Percentiles rank a stretch among this genome's conserved stretches.
phyloP scores from a whole-genome alignment of 352 stramenopile species.

The Globisporangium megalacanthum region DNA sequence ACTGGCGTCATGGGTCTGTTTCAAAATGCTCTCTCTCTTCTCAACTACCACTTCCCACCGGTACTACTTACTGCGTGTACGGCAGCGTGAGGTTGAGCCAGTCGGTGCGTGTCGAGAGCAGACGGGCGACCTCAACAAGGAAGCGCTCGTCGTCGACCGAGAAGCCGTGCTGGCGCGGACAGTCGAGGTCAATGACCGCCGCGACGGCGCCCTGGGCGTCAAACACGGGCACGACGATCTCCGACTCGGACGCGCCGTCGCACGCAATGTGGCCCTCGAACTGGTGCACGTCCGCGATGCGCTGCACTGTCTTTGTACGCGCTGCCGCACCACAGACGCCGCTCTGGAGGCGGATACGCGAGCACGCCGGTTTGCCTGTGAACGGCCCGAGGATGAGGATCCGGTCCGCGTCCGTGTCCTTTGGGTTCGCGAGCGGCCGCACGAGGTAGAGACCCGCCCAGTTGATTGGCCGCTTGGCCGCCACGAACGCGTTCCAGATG shows the following conservation, averaged over 20 bases:
- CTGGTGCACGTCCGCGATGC: slow-evolving; percentile 64
- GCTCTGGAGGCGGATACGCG: slow-evolving; percentile 68
- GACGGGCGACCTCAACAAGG: slow-evolving; percentile 48
- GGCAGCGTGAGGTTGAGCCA: slow-evolving; percentile 59
- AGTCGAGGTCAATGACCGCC: slow-evolving; percentile 78
- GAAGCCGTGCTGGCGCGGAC: slow-evolving; percentile 63
- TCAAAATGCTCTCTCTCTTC: no score
- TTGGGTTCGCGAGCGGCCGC: slow-evolving; percentile 52
- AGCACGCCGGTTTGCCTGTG: slow-evolving; percentile 78
- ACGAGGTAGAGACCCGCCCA: slow-evolving; percentile 83
- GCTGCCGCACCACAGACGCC: slow-evolving; percentile 68
- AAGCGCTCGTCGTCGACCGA: slow-evolving; percentile 62
- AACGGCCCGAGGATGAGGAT: slow-evolving; percentile 78
- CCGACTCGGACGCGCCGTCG: slow-evolving; percentile 70
- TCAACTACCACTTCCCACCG: no score
- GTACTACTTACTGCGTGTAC: slow-evolving; percentile 32
- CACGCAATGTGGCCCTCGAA: slow-evolving; percentile 83
- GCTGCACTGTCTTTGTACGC: slow-evolving; percentile 62
- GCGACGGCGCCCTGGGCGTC: slow-evolving; percentile 57
- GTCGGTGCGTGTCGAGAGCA: slow-evolving; percentile 55
- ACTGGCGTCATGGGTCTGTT: no score
- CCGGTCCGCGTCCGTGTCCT: slow-evolving; percentile 40
- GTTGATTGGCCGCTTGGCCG: slow-evolving; percentile 61
- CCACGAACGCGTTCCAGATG: slow-evolving; percentile 76
- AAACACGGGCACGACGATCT: slow-evolving; percentile 75